Base-by-base conservation (phyloP, 257 asterid species). In the Penstemon eatonii region DNA sequence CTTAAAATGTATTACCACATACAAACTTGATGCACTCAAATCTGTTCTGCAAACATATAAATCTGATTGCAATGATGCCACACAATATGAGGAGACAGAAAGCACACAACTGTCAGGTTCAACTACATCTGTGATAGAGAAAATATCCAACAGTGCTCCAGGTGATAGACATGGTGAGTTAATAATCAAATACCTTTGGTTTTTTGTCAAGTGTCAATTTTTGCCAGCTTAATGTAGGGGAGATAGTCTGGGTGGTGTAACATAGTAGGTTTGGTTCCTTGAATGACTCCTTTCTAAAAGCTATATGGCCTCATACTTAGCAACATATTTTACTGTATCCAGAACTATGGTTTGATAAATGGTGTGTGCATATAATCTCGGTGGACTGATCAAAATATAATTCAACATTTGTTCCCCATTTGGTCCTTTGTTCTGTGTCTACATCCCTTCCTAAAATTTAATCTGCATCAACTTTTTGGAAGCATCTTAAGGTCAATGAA, bases 21-120 rank as follows among this genome's bases (percentile, higher is more conserved):
- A 74, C 67, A 94, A 86, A 68, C 96, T 94, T 72, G 99, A 93
- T 69, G 99, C 96, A 5, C 86, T 86, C 51, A 93, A 83, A 83
- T 80, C 99, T 69, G 92, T 91, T 66, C 67, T 54, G 57, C 71
- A 0, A 70, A 73, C 77, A 57, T 74, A 74, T 74, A 76, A 75
- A 68, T 70, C 82, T 69, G 84, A 74, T 65, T 51, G 56, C 69
- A 60, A 70, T 63, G 80, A 81, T 71, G 63, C 79, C 73, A 66
- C 75, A 42, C 64, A 75, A 39, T 46, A 60, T 43, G 74, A 44
- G 65, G 74, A 76, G 51, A 79, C 50, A 50, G 82, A 64, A 65
- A 63, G 66, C 63, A 79, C 49, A 63, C 71, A 49, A 75, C 44
- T 40, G 13, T n/a, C 82, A 52, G 75, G 83, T 56, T 55, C 62